phyloP scores from a whole-genome alignment of 108 stramenopile species.

The Cyclostephanos tholiformis region DNA sequence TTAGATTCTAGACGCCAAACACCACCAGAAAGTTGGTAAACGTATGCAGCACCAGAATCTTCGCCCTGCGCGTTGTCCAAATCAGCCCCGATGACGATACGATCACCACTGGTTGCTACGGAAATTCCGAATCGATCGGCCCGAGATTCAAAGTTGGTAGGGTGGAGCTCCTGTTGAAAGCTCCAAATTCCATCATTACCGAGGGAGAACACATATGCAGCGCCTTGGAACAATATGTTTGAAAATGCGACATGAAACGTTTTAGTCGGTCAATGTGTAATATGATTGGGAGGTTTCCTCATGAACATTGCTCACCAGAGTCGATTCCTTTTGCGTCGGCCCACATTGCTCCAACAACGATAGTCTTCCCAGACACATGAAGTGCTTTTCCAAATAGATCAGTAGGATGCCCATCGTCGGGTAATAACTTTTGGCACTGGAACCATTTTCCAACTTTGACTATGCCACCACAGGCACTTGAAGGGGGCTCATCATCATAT shows the following conservation, averaged over 20 bases:
- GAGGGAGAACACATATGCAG: slow-evolving; percentile 39
- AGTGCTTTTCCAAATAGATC: slow-evolving; percentile 36
- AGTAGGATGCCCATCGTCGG: slow-evolving; percentile 30
- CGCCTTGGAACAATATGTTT: slow-evolving; percentile 6
- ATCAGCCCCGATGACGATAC: slow-evolving; percentile 35
- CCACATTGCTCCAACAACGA: slow-evolving; percentile 40
- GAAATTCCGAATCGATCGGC: slow-evolving; percentile 31
- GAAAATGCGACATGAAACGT: not conserved
- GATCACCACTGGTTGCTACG: slow-evolving; percentile 28
- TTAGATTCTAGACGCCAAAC: slow-evolving; percentile 38
- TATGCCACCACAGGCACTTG: slow-evolving; percentile 28
- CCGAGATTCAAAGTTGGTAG: slow-evolving; percentile 27
- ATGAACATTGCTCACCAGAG: slow-evolving; percentile 18
- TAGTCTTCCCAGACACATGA: slow-evolving; percentile 29
- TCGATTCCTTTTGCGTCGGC: slow-evolving; percentile 40
- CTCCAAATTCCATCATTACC: slow-evolving; percentile 42
- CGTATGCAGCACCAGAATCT: slow-evolving; percentile 34
- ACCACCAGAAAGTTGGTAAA: slow-evolving; percentile 29
- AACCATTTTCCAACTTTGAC: slow-evolving; percentile 28
- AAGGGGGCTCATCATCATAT: slow-evolving; percentile 29
- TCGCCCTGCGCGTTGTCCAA: slow-evolving; percentile 29
- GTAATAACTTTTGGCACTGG: slow-evolving; percentile 42
- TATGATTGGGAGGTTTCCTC: no score
- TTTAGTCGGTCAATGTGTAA: no score
- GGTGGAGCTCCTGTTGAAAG: slow-evolving; percentile 34